phyloP scores from a whole-genome alignment of 1,284 basidiomycete genomes.

The Puccinia triticina region DNA sequence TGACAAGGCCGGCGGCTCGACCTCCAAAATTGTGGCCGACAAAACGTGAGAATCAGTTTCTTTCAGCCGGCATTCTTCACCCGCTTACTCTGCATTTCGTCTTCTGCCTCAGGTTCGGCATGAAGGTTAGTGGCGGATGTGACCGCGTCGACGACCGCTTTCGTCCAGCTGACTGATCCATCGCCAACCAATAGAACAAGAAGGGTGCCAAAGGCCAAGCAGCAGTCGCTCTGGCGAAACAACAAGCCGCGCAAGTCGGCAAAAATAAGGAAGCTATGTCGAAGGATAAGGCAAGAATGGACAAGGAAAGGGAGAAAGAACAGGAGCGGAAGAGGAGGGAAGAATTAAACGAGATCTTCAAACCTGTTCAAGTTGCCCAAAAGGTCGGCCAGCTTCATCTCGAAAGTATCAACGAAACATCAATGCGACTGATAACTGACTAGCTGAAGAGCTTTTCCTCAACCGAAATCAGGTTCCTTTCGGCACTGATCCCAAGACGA shows the following conservation, averaged over 20 bases:
- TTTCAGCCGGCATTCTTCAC: not conserved
- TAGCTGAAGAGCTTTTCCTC: not conserved
- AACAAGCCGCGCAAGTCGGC: conserved; percentile 69
- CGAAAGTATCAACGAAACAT: not conserved
- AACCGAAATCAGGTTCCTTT: conserved; percentile 42
- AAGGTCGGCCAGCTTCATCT: not conserved
- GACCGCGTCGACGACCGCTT: not conserved
- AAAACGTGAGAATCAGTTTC: conserved; percentile 35
- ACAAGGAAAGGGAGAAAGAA: conserved; percentile 81
- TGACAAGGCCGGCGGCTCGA: conserved; percentile 26
- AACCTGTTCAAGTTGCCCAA: conserved; percentile 60
- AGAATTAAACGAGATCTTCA: conserved; percentile 75
- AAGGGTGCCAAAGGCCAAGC: conserved; percentile 91
- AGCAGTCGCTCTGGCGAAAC: conserved; percentile 76
- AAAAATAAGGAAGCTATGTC: conserved; percentile 72
- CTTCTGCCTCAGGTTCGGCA: conserved; percentile 20
- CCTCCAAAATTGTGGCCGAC: conserved; percentile 43
- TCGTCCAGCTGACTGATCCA: not conserved
- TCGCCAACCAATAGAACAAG: conserved; percentile 75
- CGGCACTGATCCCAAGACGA: conserved; percentile 58
- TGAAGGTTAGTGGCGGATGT: conserved; percentile 35
- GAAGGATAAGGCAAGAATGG: conserved; percentile 60
- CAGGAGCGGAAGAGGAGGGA: conserved; percentile 82
- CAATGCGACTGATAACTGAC: not conserved
- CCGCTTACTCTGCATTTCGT: not conserved